Conservation (phyloP, 805 yeast species). For the Wickerhamiella cacticola region DNA sequence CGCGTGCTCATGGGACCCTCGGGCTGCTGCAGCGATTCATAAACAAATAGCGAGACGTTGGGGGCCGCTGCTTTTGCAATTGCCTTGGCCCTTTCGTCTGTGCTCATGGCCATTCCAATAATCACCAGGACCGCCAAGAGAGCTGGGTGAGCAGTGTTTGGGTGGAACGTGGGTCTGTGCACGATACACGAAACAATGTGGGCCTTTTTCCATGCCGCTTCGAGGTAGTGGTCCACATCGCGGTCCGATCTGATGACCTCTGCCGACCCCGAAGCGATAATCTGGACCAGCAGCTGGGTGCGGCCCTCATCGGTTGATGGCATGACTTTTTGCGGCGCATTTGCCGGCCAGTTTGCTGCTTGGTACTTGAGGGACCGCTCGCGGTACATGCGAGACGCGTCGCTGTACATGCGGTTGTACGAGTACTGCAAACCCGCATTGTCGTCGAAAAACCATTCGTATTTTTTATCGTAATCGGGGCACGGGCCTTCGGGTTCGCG, state of each 20-base stretch:
- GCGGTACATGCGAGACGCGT: slow-evolving; percentile 13
- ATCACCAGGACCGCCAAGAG: slow-evolving; percentile 24
- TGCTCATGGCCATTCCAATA: slow-evolving; percentile 25
- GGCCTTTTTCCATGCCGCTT: slow-evolving; percentile 22
- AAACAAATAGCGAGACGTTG: slow-evolving; percentile 20
- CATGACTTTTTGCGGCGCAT: slow-evolving; percentile 1
- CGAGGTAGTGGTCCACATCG: slow-evolving; percentile 17
- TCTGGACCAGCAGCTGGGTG: slow-evolving; percentile 7
- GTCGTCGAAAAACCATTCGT: slow-evolving; percentile 26
- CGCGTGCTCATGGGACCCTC: slow-evolving; percentile 12
- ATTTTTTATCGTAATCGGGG: slow-evolving; percentile 14
- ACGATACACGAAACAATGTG: slow-evolving; percentile 20
- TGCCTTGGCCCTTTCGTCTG: slow-evolving; percentile 13
- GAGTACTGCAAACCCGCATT: slow-evolving; percentile 19
- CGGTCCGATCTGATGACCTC: slow-evolving; percentile 2
- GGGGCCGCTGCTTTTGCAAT: slow-evolving; percentile 20
- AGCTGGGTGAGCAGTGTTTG: slow-evolving; percentile 20
- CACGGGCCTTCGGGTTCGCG: slow-evolving; percentile 3
- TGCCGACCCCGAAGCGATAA: slow-evolving; percentile 13
- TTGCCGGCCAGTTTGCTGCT: slow-evolving; percentile 6
- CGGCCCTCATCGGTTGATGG: slow-evolving; percentile 11
- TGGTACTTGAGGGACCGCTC: slow-evolving; percentile 12
- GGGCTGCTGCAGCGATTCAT: slow-evolving; percentile 17
- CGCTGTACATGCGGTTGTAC: slow-evolving; percentile 23
- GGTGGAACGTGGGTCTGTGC: slow-evolving; percentile 26